These are phyloP conservation scores for Saturnispora saitoi DNA, from an alignment of 805 yeast species.

Conservation along the genomic window DNA sequence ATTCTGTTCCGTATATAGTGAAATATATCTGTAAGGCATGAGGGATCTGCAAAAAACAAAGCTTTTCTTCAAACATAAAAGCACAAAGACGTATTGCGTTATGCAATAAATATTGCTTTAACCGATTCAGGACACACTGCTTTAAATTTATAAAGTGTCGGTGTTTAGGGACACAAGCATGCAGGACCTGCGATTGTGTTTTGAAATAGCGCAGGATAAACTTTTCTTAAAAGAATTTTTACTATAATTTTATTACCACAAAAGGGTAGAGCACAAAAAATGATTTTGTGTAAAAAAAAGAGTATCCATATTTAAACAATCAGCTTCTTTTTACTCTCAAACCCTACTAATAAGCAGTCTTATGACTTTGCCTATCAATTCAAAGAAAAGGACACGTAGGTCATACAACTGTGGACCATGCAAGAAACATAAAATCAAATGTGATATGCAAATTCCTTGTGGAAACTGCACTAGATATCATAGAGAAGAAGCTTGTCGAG, in stretches of 20 bases:
- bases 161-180: too few relatives aligned
- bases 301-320: background rate
- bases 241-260: background rate
- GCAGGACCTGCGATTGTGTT: too few relatives aligned
- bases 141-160: too few relatives aligned
- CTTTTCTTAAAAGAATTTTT: too few relatives aligned
- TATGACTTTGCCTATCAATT: background rate
- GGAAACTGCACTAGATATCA: conserved; percentile 30
- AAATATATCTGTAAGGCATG: too few relatives aligned
- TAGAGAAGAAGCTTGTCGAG: conserved; percentile 11
- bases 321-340: conserved; percentile 1
- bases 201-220: too few relatives aligned
- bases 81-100: too few relatives aligned
- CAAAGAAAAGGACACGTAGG: conserved; percentile 34
- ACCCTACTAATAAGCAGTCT: background rate
- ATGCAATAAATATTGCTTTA: too few relatives aligned
- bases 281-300: background rate
- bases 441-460: conserved; percentile 43
- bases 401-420: conserved; percentile 53
- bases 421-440: conserved; percentile 43
- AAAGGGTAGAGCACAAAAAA: background rate
- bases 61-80: too few relatives aligned
- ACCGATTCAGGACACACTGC: too few relatives aligned
- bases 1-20: too few relatives aligned
- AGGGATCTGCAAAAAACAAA: too few relatives aligned